These are phyloP conservation scores for Penicillium bialowiezense DNA, from an alignment of 495 filamentous ascomycete species.

Conservation along the genomic window DNA sequence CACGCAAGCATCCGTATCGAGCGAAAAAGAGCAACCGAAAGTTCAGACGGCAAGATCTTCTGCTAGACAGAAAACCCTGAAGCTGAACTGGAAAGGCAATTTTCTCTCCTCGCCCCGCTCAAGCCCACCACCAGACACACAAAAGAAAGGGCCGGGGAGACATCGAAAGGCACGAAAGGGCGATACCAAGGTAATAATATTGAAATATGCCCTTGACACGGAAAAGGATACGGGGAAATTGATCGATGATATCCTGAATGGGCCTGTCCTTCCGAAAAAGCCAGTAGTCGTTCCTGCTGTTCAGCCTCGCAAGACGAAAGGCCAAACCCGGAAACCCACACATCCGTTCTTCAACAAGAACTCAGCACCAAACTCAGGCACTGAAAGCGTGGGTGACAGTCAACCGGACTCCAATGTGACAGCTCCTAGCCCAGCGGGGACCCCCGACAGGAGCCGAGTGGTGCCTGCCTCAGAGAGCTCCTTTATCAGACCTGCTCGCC, in stretches of 20 bases:
- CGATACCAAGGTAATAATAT: conserved; percentile 32
- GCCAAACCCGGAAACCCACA: conserved; percentile 53
- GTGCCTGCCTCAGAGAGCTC: conserved; percentile 4
- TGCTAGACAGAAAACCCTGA: conserved; percentile 45
- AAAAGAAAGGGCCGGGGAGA: conserved; percentile 22
- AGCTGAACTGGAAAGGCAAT: conserved; percentile 55
- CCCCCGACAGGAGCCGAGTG: conserved; percentile 9
- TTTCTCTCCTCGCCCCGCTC: conserved; percentile 49
- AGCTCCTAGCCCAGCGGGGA: conserved; percentile 14
- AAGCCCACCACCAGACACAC: conserved; percentile 28
- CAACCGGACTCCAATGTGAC: conserved; percentile 4
- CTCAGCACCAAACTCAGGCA: conserved; percentile 13
- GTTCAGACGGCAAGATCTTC: not conserved
- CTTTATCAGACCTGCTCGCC: conserved; percentile 24
- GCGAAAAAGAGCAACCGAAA: not conserved
- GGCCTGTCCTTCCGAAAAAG: conserved; percentile 10
- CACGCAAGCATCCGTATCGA: not conserved
- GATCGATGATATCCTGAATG: conserved; percentile 51
- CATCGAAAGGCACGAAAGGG: conserved; percentile 20
- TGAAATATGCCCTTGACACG: conserved; percentile 41
- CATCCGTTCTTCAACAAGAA: conserved; percentile 78
- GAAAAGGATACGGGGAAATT: conserved; percentile 35
- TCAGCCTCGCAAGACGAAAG: conserved; percentile 17
- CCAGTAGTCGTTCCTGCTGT: not conserved
- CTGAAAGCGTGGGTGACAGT: not conserved